Conservation (phyloP, 495 filamentous ascomycete species). For the Aspergillus biplanus region DNA sequence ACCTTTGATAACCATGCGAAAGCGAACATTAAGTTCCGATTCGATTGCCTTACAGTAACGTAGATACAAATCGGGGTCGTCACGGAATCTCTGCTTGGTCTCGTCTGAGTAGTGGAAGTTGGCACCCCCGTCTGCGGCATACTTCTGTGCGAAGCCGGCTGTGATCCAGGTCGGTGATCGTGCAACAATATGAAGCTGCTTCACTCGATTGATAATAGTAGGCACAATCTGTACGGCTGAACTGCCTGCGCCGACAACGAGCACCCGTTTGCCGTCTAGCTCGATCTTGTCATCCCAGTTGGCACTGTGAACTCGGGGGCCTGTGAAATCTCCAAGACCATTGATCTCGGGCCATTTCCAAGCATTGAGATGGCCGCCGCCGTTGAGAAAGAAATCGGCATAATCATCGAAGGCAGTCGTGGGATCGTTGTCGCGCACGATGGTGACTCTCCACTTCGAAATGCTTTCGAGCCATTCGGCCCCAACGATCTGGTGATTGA, state of each 20-base stretch:
- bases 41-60: background rate
- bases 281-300: background rate
- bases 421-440: background rate
- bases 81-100: background rate
- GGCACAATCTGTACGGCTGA: background rate
- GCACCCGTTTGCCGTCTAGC: background rate
- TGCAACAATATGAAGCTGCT: background rate
- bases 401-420: background rate
- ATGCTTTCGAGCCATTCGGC: background rate
- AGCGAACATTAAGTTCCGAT: background rate
- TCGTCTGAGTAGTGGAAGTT: background rate
- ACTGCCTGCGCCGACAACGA: background rate
- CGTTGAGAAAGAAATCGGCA: background rate
- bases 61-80: background rate
- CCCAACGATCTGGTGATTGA: constrained; percentile 1
- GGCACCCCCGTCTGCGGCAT: background rate
- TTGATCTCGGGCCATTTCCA: constrained; percentile 1
- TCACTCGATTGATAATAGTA: background rate
- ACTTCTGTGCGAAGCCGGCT: background rate
- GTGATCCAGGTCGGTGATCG: background rate
- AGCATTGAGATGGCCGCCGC: background rate
- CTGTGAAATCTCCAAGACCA: background rate
- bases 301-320: background rate
- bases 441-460: background rate
- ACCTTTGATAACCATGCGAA: background rate